Conservation (phyloP, 805 yeast genomes). For the Starmera pachycereana region DNA sequence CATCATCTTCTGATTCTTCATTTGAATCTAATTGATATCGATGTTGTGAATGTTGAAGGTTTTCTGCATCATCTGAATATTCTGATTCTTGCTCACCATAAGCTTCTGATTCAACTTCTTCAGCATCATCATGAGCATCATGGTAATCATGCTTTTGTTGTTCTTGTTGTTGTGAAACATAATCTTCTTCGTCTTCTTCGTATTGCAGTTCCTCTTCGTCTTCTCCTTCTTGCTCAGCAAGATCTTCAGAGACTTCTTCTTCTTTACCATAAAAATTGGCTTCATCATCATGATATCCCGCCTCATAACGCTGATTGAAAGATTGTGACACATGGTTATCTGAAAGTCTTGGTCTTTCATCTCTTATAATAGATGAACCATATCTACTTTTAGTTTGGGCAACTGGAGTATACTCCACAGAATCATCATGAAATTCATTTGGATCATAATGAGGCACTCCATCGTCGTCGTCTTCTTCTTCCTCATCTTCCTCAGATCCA, state of each 20-base stretch:
- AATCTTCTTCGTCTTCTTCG: not conserved
- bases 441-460: slow-evolving; percentile 7
- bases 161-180: not conserved
- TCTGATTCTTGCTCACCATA: slow-evolving; percentile 6
- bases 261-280: not conserved
- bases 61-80: not conserved
- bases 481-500: slow-evolving; percentile 1
- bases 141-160: not conserved
- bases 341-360: slow-evolving; percentile 1
- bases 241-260: not conserved
- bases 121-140: not conserved
- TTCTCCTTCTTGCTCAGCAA: not conserved
- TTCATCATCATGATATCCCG: not conserved
- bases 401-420: slow-evolving; percentile 2
- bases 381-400: slow-evolving; percentile 8
- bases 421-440: slow-evolving; percentile 4
- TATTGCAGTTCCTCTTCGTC: not conserved
- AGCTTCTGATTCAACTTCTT: not conserved
- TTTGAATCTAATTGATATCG: too few species aligned
- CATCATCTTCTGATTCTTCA: too few species aligned
- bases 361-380: not conserved
- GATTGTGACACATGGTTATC: slow-evolving; percentile 2
- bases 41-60: not conserved
- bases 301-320: not conserved
- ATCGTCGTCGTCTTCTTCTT: slow-evolving; percentile 3